Evolutionary conservation across 2,329 filamentous ascomycete genomes (phyloP).

Genomic region (Camillea tinctor): DNA sequence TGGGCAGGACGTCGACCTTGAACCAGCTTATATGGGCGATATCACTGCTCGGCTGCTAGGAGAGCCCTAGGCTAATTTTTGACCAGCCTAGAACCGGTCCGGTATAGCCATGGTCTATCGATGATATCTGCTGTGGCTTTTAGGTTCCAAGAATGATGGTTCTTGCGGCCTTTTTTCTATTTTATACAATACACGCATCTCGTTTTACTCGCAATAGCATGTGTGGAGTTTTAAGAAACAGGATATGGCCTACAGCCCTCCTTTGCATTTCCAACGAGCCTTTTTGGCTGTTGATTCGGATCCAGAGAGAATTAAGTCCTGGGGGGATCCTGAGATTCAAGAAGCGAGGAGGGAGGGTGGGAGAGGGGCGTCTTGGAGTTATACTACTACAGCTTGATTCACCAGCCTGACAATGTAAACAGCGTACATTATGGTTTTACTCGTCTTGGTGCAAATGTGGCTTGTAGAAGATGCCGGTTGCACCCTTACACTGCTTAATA

Average conservation of each 20-base stretch:
- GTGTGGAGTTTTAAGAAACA: not conserved
- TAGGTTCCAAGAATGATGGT: not conserved
- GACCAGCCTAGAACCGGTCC: not conserved
- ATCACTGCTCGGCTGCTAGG: slow-evolving; percentile 82
- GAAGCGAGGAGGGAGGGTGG: not conserved
- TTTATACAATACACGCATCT: not conserved
- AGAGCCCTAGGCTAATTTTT: slow-evolving; percentile 57
- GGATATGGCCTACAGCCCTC: not conserved
- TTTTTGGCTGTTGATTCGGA: not conserved
- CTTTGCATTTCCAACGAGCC: not conserved
- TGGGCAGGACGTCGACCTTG: slow-evolving; percentile 80
- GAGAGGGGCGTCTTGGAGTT: not conserved
- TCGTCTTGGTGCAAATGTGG: no score
- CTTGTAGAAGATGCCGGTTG: no score
- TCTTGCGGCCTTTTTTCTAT: not conserved
- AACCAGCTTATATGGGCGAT: slow-evolving; percentile 87
- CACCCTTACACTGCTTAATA: no score
- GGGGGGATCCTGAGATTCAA: not conserved
- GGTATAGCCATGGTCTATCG: not conserved
- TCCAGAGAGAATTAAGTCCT: not conserved
- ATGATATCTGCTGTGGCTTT: not conserved
- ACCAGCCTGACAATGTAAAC: not conserved
- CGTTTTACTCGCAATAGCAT: slow-evolving; percentile 5
- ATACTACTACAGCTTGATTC: not conserved
- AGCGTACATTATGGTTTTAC: no score